A percentile compares a stretch with the other conserved stretches of the same genome.
phyloP scores from a whole-genome alignment of 345 rosid species.

The Alliaria petiolata region DNA sequence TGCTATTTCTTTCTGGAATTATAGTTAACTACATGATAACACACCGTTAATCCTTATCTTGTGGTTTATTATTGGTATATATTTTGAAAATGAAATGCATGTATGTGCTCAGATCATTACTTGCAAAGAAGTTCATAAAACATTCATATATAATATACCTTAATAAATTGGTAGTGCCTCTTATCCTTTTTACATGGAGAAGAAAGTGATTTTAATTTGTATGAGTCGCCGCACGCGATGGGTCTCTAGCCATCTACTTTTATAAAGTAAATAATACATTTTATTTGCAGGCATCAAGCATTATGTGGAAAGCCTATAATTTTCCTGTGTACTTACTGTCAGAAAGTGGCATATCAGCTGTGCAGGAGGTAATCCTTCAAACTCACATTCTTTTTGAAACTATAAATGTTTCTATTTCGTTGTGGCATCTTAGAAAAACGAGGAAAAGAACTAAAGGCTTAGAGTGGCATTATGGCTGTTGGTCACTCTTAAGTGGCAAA shows the following conservation, averaged over 20 bases:
- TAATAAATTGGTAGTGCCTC: background rate
- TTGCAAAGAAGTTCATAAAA: background rate
- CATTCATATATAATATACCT: background rate
- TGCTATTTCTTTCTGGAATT: background rate
- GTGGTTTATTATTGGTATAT: background rate
- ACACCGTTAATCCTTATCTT: background rate
- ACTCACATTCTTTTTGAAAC: background rate
- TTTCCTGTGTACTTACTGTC: constrained; percentile 87
- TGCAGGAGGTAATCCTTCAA: constrained; percentile 61
- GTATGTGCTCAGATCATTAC: background rate
- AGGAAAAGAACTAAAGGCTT: background rate
- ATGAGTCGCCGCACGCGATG: background rate
- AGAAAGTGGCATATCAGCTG: constrained; percentile 50
- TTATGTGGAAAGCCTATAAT: constrained; percentile 69
- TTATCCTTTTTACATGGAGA: background rate
- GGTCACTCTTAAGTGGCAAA: background rate
- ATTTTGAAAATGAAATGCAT: background rate
- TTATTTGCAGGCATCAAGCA: constrained; percentile 78
- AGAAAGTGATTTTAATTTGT: background rate
- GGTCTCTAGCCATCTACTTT: constrained; percentile 5
- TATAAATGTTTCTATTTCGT: background rate
- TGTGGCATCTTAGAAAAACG: background rate
- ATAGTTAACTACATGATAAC: constrained; percentile 1
- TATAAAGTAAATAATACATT: background rate
- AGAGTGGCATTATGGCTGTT: background rate